phyloP scores from a whole-genome alignment of 2,329 filamentous ascomycete species.

The Fusarium nisikadoi region DNA sequence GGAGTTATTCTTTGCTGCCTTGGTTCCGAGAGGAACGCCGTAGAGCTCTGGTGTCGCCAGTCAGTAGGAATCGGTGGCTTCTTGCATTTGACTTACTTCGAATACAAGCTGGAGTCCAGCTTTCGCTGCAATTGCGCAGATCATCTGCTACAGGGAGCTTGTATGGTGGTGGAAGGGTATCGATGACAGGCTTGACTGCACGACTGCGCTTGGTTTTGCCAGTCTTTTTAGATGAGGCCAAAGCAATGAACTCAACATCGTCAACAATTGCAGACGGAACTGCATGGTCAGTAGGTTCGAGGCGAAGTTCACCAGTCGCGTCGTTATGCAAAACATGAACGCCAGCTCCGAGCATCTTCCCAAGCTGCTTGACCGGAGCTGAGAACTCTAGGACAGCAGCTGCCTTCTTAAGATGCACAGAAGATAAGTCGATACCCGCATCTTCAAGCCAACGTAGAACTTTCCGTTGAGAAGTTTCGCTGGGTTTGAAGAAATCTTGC shows the following conservation, averaged over 20 bases:
- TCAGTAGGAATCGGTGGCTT: accelerated
- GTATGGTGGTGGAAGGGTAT: background rate
- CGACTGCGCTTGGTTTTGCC: background rate
- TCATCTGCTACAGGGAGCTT: background rate
- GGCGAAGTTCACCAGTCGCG: background rate
- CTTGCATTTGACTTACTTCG: background rate
- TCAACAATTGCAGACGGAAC: background rate
- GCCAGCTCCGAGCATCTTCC: background rate
- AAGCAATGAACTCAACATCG: background rate
- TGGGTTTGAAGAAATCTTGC: background rate
- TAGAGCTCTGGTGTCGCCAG: background rate
- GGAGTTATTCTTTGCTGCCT: background rate
- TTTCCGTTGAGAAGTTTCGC: background rate
- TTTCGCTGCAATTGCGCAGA: background rate
- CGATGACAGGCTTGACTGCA: background rate
- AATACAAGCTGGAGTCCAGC: conserved; percentile 5
- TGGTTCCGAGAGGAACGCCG: background rate
- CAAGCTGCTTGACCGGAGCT: background rate
- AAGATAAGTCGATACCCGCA: background rate
- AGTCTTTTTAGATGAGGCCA: background rate
- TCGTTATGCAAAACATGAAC: background rate
- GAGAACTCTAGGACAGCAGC: conserved; percentile 1
- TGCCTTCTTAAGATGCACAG: background rate
- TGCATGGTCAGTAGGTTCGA: background rate
- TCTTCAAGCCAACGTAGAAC: background rate